A percentile compares a stretch with the other conserved stretches of the same genome.
phyloP scores from a whole-genome alignment of 2,329 filamentous ascomycete genomes.

The Diaporthe destruens region DNA sequence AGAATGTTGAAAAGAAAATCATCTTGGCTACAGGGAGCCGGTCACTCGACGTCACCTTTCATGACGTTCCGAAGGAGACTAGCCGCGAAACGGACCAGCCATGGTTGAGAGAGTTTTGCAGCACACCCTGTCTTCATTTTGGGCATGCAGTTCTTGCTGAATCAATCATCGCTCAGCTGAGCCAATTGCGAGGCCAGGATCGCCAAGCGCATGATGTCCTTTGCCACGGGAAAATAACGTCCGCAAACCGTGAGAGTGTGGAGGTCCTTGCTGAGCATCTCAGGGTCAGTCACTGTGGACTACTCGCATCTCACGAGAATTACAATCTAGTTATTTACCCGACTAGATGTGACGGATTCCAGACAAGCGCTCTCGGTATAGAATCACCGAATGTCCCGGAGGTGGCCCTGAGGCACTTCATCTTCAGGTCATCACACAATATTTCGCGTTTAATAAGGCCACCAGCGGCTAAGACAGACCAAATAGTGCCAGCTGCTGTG shows the following conservation, averaged over 20 bases:
- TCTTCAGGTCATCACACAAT: slow-evolving; percentile 51
- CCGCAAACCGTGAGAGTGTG: slow-evolving; percentile 17
- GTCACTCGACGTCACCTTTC: slow-evolving; percentile 45
- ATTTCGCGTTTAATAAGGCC: slow-evolving; percentile 31
- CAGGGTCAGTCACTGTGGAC: slow-evolving; percentile 51
- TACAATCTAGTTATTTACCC: slow-evolving; percentile 58
- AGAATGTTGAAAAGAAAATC: slow-evolving; percentile 45
- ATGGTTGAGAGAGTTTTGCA: slow-evolving; percentile 47
- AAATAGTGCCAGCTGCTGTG: not conserved
- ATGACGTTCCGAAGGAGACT: slow-evolving; percentile 44
- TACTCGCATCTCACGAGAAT: slow-evolving; percentile 50
- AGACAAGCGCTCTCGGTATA: slow-evolving; percentile 41
- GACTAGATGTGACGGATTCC: slow-evolving; percentile 52
- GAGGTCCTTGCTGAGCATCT: slow-evolving; percentile 51
- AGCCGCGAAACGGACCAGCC: slow-evolving; percentile 35
- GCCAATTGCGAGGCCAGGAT: slow-evolving; percentile 35
- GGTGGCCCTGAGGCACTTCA: slow-evolving; percentile 51
- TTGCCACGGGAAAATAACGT: slow-evolving; percentile 46
- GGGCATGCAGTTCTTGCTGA: slow-evolving; percentile 48
- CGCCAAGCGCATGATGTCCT: slow-evolving; percentile 37
- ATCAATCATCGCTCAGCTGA: slow-evolving; percentile 43
- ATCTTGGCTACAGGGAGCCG: slow-evolving; percentile 40
- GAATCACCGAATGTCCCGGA: slow-evolving; percentile 38
- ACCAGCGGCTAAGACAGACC: not conserved
- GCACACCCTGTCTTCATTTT: slow-evolving; percentile 48